Percentiles rank a stretch among this genome's conserved stretches.
These are phyloP conservation scores for Pistacia atlantica DNA, from an alignment of 345 rosid genomes.

Conservation along the genomic window DNA sequence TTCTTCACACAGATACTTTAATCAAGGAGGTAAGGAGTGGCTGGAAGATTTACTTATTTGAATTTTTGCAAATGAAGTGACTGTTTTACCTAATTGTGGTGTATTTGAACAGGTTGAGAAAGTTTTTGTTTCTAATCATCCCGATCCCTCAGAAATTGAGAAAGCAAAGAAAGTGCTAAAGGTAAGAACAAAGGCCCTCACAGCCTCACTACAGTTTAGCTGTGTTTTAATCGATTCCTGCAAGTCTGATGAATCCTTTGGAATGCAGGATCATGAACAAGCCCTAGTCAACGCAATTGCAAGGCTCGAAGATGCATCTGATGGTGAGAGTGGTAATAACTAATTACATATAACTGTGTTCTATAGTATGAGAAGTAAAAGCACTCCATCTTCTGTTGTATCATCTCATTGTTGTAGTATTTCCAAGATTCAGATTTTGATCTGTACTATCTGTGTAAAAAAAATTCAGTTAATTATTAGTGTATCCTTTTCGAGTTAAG, in stretches of 20 bases:
- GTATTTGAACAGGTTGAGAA: slow-evolving; percentile 72
- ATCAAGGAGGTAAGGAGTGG: slow-evolving; percentile 72
- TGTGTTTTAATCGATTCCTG: neutral
- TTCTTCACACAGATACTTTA: slow-evolving; percentile 86
- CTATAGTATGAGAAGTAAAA: slow-evolving; percentile 29
- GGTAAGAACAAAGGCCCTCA: slow-evolving; percentile 43
- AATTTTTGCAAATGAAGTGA: neutral
- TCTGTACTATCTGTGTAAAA: slow-evolving; percentile 29
- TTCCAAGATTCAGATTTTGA: slow-evolving; percentile 30
- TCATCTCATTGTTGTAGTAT: slow-evolving; percentile 25
- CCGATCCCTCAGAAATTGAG: slow-evolving; percentile 73
- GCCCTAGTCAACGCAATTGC: slow-evolving; percentile 90
- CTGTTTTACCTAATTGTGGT: slow-evolving; percentile 13
- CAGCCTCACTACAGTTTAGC: neutral
- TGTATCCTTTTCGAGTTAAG: slow-evolving; percentile 6
- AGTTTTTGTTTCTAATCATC: slow-evolving; percentile 65
- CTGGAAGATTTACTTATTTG: neutral
- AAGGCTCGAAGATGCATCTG: slow-evolving; percentile 91
- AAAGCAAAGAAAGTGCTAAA: slow-evolving; percentile 84
- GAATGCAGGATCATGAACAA: slow-evolving; percentile 82
- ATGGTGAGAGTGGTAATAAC: slow-evolving; percentile 97
- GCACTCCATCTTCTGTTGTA: slow-evolving; percentile 32
- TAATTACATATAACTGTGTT: slow-evolving; percentile 52
- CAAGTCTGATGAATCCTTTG: slow-evolving; percentile 14
- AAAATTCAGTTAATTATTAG: slow-evolving; percentile 17